Conservation (phyloP, 306 rosid species). For the Adenanthera pavonina region DNA sequence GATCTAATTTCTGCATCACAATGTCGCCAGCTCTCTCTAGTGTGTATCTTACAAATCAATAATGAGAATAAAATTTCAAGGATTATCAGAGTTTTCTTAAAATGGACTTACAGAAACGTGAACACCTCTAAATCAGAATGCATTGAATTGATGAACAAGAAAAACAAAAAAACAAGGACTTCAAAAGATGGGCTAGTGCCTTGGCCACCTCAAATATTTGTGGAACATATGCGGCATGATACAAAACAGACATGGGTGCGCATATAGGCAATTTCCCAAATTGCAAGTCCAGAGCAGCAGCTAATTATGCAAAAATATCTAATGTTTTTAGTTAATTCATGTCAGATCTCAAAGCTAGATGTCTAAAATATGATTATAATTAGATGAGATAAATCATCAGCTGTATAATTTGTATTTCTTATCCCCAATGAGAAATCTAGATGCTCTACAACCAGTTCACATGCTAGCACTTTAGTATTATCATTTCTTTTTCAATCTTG, state of each 20-base stretch:
- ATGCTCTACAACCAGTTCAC: constrained; percentile 2
- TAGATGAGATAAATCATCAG: neutral
- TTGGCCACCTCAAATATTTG: neutral
- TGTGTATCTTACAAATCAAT: constrained; percentile 18
- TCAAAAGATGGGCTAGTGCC: constrained; percentile 12
- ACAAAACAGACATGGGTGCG: neutral
- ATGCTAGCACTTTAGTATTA: neutral
- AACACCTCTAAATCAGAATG: neutral
- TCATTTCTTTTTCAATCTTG: neutral
- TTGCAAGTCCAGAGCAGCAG: constrained; percentile 11
- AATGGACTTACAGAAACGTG: neutral
- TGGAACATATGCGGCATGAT: neutral
- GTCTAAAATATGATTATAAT: neutral
- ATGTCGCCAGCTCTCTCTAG: constrained; percentile 24
- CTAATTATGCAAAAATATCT: constrained; percentile 20
- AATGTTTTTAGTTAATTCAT: constrained; percentile 10
- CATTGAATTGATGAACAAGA: constrained; percentile 14
- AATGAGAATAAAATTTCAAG: neutral
- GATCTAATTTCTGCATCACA: constrained; percentile 18
- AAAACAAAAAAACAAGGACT: neutral
- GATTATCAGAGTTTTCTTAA: neutral
- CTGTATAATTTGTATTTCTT: neutral
- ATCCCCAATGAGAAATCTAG: constrained; percentile 15
- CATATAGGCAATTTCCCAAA: constrained; percentile 1
- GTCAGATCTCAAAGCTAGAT: neutral